A percentile compares a stretch with the other conserved stretches of the same genome.
These are phyloP conservation scores for Leccinum insolens DNA, from an alignment of 1,284 basidiomycete species.

Conservation along the genomic window DNA sequence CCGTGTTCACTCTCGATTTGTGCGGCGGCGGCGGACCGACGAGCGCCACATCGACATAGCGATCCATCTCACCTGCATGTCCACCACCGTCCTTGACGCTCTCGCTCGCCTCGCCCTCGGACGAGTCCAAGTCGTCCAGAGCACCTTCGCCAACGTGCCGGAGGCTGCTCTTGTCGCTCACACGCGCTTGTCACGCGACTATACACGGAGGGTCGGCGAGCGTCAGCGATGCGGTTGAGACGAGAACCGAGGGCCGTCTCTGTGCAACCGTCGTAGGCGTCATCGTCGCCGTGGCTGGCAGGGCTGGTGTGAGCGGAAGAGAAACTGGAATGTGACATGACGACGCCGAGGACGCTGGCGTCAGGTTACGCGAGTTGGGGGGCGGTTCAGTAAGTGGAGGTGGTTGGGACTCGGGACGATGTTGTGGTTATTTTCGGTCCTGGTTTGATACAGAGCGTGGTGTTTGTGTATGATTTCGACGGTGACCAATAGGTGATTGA, in stretches of 20 bases:
- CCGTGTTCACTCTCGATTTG: constrained; percentile 30
- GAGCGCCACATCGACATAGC: constrained; percentile 4
- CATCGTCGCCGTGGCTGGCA: constrained; percentile 40
- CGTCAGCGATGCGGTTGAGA: constrained; percentile 25
- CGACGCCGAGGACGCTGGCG: constrained; percentile 58
- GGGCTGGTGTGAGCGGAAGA: constrained; percentile 45
- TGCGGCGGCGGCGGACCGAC: neutral
- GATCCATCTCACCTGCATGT: constrained; percentile 27
- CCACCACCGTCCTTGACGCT: constrained; percentile 31
- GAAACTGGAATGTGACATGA: constrained; percentile 48
- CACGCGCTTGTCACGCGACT: constrained; percentile 25
- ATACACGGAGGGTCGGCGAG: constrained; percentile 42
- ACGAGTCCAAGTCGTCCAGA: constrained; percentile 74
- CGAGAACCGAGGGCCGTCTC: constrained; percentile 33
- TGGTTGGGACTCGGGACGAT: constrained; percentile 21
- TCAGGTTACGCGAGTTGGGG: constrained; percentile 42
- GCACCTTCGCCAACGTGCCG: constrained; percentile 76
- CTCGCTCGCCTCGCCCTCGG: constrained; percentile 40
- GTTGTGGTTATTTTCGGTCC: constrained; percentile 25
- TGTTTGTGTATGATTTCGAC: constrained; percentile 9
- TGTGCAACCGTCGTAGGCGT: constrained; percentile 30
- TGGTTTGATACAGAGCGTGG: constrained; percentile 25
- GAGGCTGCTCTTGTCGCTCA: constrained; percentile 41
- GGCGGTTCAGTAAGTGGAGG: constrained; percentile 29
- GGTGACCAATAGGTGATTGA: constrained; percentile 22